Percentiles rank a stretch among this genome's conserved stretches.
These are phyloP conservation scores for Chalaropsis thielavioides DNA, from an alignment of 2,329 filamentous ascomycete species.

Conservation along the genomic window DNA sequence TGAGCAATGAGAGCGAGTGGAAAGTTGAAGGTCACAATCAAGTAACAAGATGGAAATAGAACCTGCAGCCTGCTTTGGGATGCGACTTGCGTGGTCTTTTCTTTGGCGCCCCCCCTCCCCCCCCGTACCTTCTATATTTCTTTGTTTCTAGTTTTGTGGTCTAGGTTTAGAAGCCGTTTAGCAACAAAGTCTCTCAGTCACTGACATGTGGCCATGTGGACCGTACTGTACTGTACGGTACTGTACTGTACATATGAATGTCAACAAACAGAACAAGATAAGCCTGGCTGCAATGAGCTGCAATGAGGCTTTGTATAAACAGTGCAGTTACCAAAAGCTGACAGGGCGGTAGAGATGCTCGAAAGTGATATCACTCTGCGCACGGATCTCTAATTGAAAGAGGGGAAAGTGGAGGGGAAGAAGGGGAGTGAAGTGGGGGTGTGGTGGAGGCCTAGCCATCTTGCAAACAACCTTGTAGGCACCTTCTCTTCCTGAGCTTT, in stretches of 20 bases:
- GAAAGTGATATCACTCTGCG: not conserved
- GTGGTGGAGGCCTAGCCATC: not conserved
- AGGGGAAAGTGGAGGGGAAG: not conserved
- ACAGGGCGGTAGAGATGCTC: no score
- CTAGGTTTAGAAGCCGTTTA: not conserved
- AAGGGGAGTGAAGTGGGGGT: not conserved
- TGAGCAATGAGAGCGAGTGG: not conserved
- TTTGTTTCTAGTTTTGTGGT: no score
- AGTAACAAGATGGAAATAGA: not conserved
- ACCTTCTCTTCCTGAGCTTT: not conserved
- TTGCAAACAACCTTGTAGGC: not conserved
- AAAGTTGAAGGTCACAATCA: not conserved
- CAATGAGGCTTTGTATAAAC: not conserved
- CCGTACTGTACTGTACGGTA: no score
- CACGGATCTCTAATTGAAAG: constrained; percentile 1
- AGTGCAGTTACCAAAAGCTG: not conserved
- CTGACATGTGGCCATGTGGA: no score
- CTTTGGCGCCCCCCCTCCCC: no score
- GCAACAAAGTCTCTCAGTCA: no score
- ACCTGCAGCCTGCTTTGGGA: not conserved
- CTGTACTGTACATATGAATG: no score
- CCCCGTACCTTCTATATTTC: no score
- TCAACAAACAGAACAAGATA: no score
- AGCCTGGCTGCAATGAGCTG: no score
- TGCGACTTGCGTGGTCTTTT: not conserved